A percentile compares a stretch with the other conserved stretches of the same genome.
Conservation (phyloP, 2,329 filamentous ascomycete genomes). For the Lachnellula suecica region DNA sequence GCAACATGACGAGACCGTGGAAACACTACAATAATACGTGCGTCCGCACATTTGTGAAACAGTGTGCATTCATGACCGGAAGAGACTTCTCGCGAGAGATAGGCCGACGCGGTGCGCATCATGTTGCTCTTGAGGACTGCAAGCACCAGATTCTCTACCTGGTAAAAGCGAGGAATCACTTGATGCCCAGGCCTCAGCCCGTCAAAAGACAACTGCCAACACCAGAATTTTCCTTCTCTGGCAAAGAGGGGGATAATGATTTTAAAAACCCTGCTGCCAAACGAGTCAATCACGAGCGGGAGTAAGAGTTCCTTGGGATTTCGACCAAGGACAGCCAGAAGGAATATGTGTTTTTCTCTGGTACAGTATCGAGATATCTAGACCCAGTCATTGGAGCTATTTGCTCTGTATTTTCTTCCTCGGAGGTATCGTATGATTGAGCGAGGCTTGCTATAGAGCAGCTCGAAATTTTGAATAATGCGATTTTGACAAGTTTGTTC, state of each 20-base stretch:
- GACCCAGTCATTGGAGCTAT: too few relatives aligned
- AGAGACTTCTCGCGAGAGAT: constrained; percentile 2
- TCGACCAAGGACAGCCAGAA: background rate
- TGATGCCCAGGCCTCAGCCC: background rate
- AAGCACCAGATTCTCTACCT: constrained; percentile 17
- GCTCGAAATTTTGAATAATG: too few relatives aligned
- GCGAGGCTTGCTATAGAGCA: too few relatives aligned
- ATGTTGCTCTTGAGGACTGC: constrained; percentile 20
- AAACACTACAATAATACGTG: constrained; percentile 19
- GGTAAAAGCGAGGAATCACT: constrained; percentile 11
- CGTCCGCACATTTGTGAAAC: constrained; percentile 14
- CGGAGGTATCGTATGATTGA: too few relatives aligned
- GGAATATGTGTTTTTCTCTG: too few relatives aligned
- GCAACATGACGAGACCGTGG: constrained; percentile 14
- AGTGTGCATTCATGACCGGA: constrained; percentile 4
- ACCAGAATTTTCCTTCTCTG: background rate
- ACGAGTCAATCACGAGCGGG: background rate
- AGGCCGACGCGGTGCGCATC: constrained; percentile 2
- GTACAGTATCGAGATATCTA: too few relatives aligned
- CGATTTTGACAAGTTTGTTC: too few relatives aligned
- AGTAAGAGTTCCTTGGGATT: background rate
- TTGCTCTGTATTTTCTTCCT: too few relatives aligned
- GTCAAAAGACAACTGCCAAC: background rate
- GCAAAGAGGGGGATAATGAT: background rate
- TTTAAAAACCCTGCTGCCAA: background rate